Evolutionary conservation across 495 filamentous ascomycete genomes (phyloP).

Genomic region (Aspergillus baeticus): DNA sequence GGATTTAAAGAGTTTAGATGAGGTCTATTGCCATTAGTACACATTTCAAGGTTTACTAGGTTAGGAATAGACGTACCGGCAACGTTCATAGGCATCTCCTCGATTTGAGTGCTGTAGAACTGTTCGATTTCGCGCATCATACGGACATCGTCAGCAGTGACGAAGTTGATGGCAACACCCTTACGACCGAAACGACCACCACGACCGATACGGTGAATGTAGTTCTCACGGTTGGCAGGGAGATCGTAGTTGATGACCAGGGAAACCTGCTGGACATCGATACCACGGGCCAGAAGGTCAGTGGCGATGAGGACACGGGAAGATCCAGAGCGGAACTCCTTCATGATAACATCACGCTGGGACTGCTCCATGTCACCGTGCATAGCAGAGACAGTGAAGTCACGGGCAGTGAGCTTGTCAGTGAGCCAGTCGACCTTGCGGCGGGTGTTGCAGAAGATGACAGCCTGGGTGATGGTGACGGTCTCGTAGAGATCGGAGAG

Average conservation of each 20-base stretch:
- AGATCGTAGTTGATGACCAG: constrained; percentile 99
- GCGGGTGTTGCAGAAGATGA: constrained; percentile 99
- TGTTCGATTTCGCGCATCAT: constrained; percentile 96
- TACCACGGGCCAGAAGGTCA: constrained; percentile 95
- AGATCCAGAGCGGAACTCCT: constrained; percentile 97
- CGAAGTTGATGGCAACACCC: constrained; percentile 99
- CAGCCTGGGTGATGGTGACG: constrained; percentile 97
- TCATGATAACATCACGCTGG: constrained; percentile 99
- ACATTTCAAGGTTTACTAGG: neutral
- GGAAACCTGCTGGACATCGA: constrained; percentile 98
- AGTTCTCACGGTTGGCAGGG: constrained; percentile 98
- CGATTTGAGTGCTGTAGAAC: constrained; percentile 64
- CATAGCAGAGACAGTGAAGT: constrained; percentile 99
- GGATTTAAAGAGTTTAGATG: constrained; percentile 45
- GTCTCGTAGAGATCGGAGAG: constrained; percentile 99
- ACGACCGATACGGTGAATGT: constrained; percentile 99
- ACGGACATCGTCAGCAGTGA: constrained; percentile 97
- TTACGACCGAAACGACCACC: constrained; percentile 98
- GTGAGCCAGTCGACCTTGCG: constrained; percentile 99
- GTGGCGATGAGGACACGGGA: constrained; percentile 98
- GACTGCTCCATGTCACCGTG: constrained; percentile 98
- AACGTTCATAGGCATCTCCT: constrained; percentile 65
- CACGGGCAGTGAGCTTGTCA: constrained; percentile 94
- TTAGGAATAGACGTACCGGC: constrained; percentile 34
- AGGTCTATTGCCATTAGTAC: constrained; percentile 36